These are phyloP conservation scores for Penicillium sp. DNA, from an alignment of 2,329 filamentous ascomycete species.

Conservation along the genomic window DNA sequence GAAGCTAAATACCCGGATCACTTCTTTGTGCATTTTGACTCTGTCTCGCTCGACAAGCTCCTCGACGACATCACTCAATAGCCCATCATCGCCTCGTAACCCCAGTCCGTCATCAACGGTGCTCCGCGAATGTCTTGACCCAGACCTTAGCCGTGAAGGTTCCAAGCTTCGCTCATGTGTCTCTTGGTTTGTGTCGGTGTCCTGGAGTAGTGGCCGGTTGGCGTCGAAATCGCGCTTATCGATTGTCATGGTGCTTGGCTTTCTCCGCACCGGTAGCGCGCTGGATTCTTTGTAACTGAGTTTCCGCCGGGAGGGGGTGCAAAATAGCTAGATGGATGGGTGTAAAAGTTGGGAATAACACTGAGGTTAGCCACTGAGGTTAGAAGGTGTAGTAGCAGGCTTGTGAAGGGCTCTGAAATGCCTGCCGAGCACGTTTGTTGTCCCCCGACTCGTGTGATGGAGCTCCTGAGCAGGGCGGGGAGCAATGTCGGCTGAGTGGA, in stretches of 20 bases:
- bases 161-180: constrained; percentile 26
- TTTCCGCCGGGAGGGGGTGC: neutral
- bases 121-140: constrained; percentile 19
- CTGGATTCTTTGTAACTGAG: neutral
- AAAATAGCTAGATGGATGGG: neutral
- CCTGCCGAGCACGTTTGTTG: neutral
- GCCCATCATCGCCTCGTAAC: constrained; percentile 37
- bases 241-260: constrained; percentile 32
- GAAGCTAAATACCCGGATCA: constrained; percentile 57
- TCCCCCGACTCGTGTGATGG: constrained; percentile 3
- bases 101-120: constrained; percentile 20
- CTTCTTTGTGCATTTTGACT: constrained; percentile 52
- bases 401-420: neutral
- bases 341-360: too few relatives aligned
- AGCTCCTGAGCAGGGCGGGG: constrained; percentile 15
- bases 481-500: constrained; percentile 23
- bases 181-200: constrained; percentile 13
- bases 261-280: constrained; percentile 8
- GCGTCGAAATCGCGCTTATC: constrained; percentile 51
- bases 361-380: too few relatives aligned
- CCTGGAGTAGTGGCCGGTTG: constrained; percentile 38
- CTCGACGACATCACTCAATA: constrained; percentile 61
- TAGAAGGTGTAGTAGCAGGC: neutral
- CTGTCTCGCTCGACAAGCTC: constrained; percentile 60
- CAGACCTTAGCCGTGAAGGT: constrained; percentile 22